Evolutionary conservation across 139 green algal species (phyloP), one percentile per base, ranked within the genome.

Genomic region (Chlorella sorokiniana): DNA sequence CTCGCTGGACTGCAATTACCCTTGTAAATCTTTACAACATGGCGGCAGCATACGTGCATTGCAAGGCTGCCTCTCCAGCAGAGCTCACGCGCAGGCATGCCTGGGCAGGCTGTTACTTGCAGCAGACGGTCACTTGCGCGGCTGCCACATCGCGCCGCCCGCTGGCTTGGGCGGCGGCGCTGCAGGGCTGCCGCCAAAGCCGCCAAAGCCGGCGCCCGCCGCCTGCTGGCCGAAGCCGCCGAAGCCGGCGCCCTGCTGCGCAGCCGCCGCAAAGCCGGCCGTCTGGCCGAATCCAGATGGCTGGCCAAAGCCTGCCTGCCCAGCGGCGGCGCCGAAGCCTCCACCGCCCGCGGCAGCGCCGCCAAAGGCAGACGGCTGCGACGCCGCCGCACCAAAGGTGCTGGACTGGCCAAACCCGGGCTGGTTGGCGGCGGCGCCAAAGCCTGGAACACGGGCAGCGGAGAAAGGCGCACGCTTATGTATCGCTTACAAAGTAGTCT

Each of bases 241-340:
- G 44, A 83, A 77, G 18, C 78, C 78, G 77, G 63, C 77, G 63
- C 77, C 77, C 31, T 59, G 54, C 74, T 80, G 74, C 2, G 56
- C 56, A 2, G 40, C 54, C 16, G 74, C 74, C 14, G 64, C 68
- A 61, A 37, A 54, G 40, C 23, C 40, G 27, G n/a, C 40, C 8
- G 56, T 25, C 37, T 76, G 52, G n/a, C 81, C 70, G 45, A 81
- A 79, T 3, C 20, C 23, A 14, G 79, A 54, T 18, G 27, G 35
- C 54, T 85, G 67, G 9, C 81, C 59, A 74, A 79, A 79, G 14
- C 9, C 8, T 25, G 40, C 61, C 22, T 54, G 52, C 59, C 77
- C 52, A 37, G 62, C 65, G 9, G 77, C 77, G 22, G 61, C 35
- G 20, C 77, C 38, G 75, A 83, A 83, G 25, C 44, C 73, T 52